Evolutionary conservation across 805 yeast genomes (phyloP), one percentile per base, ranked within the genome.

Genomic region (Kodamaea lidongshanica): DNA sequence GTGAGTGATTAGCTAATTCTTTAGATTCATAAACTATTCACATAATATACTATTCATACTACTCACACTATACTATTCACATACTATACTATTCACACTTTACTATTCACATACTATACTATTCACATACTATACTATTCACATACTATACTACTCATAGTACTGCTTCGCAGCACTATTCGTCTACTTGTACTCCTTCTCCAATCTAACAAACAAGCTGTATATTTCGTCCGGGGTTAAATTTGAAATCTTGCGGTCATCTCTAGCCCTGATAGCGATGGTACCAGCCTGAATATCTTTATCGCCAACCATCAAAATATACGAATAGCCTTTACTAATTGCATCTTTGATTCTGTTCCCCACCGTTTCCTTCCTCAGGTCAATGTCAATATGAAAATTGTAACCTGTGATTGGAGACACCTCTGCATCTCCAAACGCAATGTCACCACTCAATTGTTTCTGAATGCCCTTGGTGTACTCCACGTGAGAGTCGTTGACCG

Each of bases 291-390:
- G 72, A 6, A 81, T 61, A 53, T 92, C 98, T 41, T 74, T 74
- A 42, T 87, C 95, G 16, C 98, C 98, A 23, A 92, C 70, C 56
- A 88, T 72, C n/a, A 86, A 61, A 26, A 89, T 71, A 47, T 74
- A 92, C 6, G 81, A 79, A 51, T 82, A 87, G 1, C 89, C 86
- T 43, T 77, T 77, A 17, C 49, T 50, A 9, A 80, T 65, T 2
- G 94, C 92, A 32, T 85, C 92, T 45, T 82, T 81, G 30, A 87
- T 77, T 45, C 95, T 70, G 30, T 67, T 71, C 0, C 94, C 88
- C 16, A 89, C 74, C 1, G 96, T 79, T 42, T 82, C 94, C 6
- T 67, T 67, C 43, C 94, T 72, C 4, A 59, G 57, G 46, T 85
- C 94, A 2, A 87, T 58, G 45, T 88, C 96, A 16, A 83, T 83